Conservation (phyloP, 805 yeast genomes). For the Hanseniaspora vineae region DNA sequence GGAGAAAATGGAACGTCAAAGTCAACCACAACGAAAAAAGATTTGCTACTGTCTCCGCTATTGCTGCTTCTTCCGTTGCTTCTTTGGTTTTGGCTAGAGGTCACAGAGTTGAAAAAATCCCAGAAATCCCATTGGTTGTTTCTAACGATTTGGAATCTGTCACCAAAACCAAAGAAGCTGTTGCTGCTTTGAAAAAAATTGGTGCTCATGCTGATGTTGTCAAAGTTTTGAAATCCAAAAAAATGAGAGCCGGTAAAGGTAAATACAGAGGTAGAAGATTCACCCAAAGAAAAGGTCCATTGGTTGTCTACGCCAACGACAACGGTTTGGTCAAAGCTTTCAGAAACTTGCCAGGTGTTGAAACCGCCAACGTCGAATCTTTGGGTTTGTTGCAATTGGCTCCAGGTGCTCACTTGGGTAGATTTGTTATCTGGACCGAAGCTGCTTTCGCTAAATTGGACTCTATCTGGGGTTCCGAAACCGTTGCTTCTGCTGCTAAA, state of each 20-base stretch:
- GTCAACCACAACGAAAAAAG: slow-evolving; percentile 99
- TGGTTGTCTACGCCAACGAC: slow-evolving; percentile 96
- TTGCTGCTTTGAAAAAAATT: slow-evolving; percentile 93
- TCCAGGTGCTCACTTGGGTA: slow-evolving; percentile 99
- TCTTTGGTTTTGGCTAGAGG: slow-evolving; percentile 99
- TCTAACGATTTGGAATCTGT: slow-evolving; percentile 85
- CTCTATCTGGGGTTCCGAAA: slow-evolving; percentile 91
- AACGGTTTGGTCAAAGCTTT: slow-evolving; percentile 96
- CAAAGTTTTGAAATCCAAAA: slow-evolving; percentile 97
- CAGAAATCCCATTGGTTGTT: slow-evolving; percentile 97
- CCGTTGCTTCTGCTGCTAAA: slow-evolving; percentile 64
- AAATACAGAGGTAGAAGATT: slow-evolving; percentile 98
- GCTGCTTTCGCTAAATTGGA: slow-evolving; percentile 94
- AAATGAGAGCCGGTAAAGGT: slow-evolving; percentile 99
- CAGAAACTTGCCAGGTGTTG: slow-evolving; percentile 99
- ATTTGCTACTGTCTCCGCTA: slow-evolving; percentile 99
- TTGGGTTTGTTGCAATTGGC: slow-evolving; percentile 96
- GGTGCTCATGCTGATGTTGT: slow-evolving; percentile 98
- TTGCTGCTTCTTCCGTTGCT: slow-evolving; percentile 97
- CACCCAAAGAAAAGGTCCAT: slow-evolving; percentile 99
- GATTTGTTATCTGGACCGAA: slow-evolving; percentile 99
- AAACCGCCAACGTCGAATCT: slow-evolving; percentile 83
- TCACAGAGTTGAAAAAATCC: slow-evolving; percentile 96
- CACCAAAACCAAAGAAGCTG: slow-evolving; percentile 96
- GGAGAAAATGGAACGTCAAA: slow-evolving; percentile 99